phyloP scores from a whole-genome alignment of 83 land plant species.

The Thuja plicata region DNA sequence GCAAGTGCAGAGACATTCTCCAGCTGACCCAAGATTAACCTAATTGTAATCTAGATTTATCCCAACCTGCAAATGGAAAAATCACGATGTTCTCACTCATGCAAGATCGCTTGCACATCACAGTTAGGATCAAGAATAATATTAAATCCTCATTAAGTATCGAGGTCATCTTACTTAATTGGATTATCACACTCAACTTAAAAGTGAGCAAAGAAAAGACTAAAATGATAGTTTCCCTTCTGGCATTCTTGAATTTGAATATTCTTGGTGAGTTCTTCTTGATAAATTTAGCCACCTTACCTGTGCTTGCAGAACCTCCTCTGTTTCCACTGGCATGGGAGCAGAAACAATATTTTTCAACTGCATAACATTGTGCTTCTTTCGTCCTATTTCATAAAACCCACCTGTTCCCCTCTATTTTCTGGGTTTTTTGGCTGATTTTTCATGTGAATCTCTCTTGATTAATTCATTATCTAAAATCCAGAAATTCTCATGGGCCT shows the following conservation, averaged over 20 bases:
- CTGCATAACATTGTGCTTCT: not conserved
- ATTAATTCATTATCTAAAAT: slow-evolving; percentile 59
- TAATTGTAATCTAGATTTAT: too few species aligned
- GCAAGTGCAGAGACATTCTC: too few species aligned
- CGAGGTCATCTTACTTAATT: too few species aligned
- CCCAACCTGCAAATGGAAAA: too few species aligned
- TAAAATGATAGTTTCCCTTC: not conserved
- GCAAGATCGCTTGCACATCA: not conserved
- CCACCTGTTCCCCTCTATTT: slow-evolving; percentile 21
- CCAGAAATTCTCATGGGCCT: slow-evolving; percentile 64
- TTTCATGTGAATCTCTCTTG: slow-evolving; percentile 6
- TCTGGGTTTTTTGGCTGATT: not conserved
- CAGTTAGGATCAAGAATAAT: not conserved
- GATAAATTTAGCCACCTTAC: slow-evolving; percentile 17
- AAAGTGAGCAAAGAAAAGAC: not conserved
- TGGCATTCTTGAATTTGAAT: not conserved
- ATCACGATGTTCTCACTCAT: not conserved
- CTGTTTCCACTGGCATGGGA: slow-evolving; percentile 73
- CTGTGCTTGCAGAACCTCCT: slow-evolving; percentile 76
- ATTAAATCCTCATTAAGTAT: too few species aligned
- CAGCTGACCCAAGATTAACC: too few species aligned
- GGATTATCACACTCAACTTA: not conserved
- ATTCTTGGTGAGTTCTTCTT: too few species aligned
- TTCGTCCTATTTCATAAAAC: slow-evolving; percentile 10
- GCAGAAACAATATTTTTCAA: slow-evolving; percentile 49